Evolutionary conservation across 2,329 filamentous ascomycete species (phyloP), one percentile per base, ranked within the genome.

Genomic region (Stagonosporopsis rhizophila): DNA sequence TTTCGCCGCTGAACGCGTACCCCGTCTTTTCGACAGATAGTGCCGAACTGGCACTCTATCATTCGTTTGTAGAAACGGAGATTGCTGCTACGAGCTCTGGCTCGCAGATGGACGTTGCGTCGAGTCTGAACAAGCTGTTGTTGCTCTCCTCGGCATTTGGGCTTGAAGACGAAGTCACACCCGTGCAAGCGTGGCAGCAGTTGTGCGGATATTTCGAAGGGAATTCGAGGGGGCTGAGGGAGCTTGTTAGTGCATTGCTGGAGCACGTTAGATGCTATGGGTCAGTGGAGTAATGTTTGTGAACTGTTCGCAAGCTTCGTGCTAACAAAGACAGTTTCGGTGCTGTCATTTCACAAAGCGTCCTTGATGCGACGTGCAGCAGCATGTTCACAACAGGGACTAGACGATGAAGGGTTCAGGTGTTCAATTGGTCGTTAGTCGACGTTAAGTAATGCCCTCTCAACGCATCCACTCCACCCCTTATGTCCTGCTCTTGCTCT

Each of bases 151-250:
- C n/a, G n/a, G n/a, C n/a, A n/a, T n/a, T n/a, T n/a, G n/a, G n/a
- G n/a, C n/a, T n/a, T n/a, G n/a, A n/a, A n/a, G n/a, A n/a, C n/a
- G n/a, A n/a, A n/a, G n/a, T n/a, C n/a, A n/a, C n/a, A n/a, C n/a
- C n/a, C n/a, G n/a, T n/a, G n/a, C 74, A 77, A 44, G 74, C 69
- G 3, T 76, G 74, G 75, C 65, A 72, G 39, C 56, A 66, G 20
- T 65, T 77, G 8, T 61, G 62, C 12, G 44, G 52, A 20, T 66
- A n/a, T n/a, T n/a, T n/a, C n/a, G n/a, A n/a, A n/a, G n/a, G n/a
- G n/a, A n/a, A n/a, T n/a, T n/a, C n/a, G n/a, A n/a, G n/a, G n/a
- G n/a, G n/a, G n/a, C n/a, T n/a, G n/a, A 68, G 62, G 22, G 38
- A 44, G 12, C 50, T 75, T 45, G 65, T 64, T 14, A 58, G 62